These are phyloP conservation scores for Citrus inodora DNA, from an alignment of 345 rosid genomes.

Conservation along the genomic window DNA sequence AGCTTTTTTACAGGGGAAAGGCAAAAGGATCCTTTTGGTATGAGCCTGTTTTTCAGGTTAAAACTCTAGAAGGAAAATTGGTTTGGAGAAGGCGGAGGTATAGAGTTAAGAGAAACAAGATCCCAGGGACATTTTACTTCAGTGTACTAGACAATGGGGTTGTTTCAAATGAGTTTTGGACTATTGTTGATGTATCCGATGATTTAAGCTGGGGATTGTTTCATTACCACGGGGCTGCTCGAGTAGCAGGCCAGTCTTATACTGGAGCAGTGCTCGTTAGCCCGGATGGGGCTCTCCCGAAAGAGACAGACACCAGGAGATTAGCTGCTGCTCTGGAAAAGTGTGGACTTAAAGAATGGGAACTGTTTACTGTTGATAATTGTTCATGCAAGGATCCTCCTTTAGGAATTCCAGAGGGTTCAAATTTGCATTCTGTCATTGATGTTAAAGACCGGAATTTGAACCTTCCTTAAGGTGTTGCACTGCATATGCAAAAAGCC, in stretches of 20 bases:
- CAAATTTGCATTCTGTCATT: conserved; percentile 55
- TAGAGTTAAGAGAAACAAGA: conserved; percentile 68
- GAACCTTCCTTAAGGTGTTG: not conserved
- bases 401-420: conserved; percentile 71
- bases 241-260: conserved; percentile 89
- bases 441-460: conserved; percentile 23
- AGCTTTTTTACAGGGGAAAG: conserved; percentile 85
- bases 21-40: conserved; percentile 93
- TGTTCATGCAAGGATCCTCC: conserved; percentile 74
- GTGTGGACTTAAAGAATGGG: conserved; percentile 90
- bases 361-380: conserved; percentile 74
- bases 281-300: conserved; percentile 70
- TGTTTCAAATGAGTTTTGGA: conserved; percentile 89
- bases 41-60: conserved; percentile 88
- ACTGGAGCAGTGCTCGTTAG: conserved; percentile 90
- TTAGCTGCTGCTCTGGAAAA: conserved; percentile 56
- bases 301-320: conserved; percentile 38
- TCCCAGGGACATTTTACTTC: conserved; percentile 67
- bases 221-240: conserved; percentile 88
- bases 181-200: conserved; percentile 73
- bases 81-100: conserved; percentile 93
- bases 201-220: conserved; percentile 92
- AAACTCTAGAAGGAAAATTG: conserved; percentile 60
- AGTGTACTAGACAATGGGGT: conserved; percentile 93
- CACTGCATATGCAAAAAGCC: not conserved